Percentiles rank a stretch among this genome's conserved stretches.
These are phyloP conservation scores for Pyrus pyrifolia DNA, from an alignment of 306 rosid genomes.

Conservation along the genomic window DNA sequence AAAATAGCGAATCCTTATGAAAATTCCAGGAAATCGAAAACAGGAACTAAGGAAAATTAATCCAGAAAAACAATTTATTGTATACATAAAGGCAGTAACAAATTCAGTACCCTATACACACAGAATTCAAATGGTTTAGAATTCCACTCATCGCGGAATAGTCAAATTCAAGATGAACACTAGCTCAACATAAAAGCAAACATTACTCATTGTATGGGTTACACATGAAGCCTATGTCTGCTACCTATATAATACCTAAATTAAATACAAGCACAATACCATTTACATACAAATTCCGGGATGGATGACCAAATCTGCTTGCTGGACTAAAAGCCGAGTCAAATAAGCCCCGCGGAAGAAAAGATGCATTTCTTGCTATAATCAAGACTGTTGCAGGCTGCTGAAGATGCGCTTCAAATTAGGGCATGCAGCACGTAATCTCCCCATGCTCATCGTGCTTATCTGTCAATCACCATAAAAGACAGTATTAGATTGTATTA, in stretches of 20 bases:
- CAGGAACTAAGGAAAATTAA: not conserved
- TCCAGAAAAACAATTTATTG: conserved; percentile 21
- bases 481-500: not conserved
- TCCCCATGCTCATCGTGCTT: conserved; percentile 62
- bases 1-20: no score
- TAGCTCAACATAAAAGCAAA: not conserved
- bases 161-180: not conserved
- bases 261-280: conserved; percentile 13
- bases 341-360: conserved; percentile 1
- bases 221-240: conserved; percentile 11
- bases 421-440: conserved; percentile 56
- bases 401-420: conserved; percentile 96
- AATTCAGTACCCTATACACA: not conserved
- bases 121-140: not conserved
- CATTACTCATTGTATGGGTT: not conserved
- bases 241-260: conserved; percentile 31
- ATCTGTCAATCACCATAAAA: conserved; percentile 34
- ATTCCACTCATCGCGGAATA: not conserved
- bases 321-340: conserved; percentile 15
- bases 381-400: conserved; percentile 59
- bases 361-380: not conserved
- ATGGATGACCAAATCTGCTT: conserved; percentile 8
- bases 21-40: not conserved
- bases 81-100: conserved; percentile 18
- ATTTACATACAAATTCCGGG: conserved; percentile 35